Conservation (phyloP, 345 rosid genomes). For the Psidium guajava region DNA sequence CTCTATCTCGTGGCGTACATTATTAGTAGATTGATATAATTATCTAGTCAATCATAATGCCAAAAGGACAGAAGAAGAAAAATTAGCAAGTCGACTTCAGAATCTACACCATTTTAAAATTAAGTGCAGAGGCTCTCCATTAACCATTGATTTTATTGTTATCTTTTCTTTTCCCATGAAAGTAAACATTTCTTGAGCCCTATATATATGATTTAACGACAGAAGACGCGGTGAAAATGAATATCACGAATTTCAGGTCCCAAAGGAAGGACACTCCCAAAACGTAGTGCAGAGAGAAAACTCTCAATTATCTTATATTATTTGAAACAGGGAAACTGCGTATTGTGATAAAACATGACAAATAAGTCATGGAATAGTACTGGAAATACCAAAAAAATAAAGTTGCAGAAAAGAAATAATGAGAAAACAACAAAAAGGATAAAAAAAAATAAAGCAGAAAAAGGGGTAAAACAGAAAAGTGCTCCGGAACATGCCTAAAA, state of each 20-base stretch:
- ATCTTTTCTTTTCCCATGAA: background rate
- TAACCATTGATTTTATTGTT: background rate
- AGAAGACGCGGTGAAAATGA: background rate
- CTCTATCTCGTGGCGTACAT: background rate
- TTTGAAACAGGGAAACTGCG: background rate
- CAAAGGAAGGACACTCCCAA: background rate
- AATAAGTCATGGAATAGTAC: background rate
- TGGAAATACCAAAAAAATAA: background rate
- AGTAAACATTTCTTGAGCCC: background rate
- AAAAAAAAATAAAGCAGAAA: background rate
- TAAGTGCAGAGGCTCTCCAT: background rate
- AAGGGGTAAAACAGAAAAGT: background rate
- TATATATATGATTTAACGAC: background rate
- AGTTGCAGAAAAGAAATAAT: background rate
- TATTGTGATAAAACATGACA: background rate
- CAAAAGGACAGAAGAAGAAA: background rate
- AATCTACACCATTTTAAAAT: background rate
- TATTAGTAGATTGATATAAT: background rate
- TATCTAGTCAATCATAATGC: background rate
- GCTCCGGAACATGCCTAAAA: background rate
- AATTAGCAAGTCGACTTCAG: background rate
- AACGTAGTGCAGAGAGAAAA: background rate
- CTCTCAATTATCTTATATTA: background rate
- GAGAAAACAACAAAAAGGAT: background rate
- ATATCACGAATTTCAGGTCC: background rate